Conservation (phyloP, 148 eudicot genomes). For the Nepenthes mirabilis region DNA sequence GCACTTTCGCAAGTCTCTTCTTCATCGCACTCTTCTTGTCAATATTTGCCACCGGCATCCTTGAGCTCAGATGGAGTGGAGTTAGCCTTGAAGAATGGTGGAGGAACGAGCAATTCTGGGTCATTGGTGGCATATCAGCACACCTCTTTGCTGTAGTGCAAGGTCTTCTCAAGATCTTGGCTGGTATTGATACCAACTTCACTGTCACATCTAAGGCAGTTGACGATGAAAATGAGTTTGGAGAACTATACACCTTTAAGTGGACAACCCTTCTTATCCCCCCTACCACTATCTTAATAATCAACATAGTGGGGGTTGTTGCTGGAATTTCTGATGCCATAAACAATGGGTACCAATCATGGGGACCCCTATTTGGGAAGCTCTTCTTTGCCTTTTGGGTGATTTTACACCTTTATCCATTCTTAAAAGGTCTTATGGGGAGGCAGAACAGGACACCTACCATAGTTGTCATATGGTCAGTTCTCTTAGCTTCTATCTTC, state of each 20-base stretch:
- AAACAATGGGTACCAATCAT: conserved; percentile 82
- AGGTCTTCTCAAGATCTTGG: conserved; percentile 78
- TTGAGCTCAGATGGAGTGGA: conserved; percentile 98
- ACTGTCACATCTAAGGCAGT: conserved; percentile 89
- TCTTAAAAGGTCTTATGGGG: conserved; percentile 97
- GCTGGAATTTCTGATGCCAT: conserved; percentile 98
- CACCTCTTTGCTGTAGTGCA: conserved; percentile 93
- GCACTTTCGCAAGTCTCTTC: conserved; percentile 96
- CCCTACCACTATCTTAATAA: conserved; percentile 81
- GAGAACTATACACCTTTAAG: conserved; percentile 76
- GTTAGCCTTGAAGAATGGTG: conserved; percentile 99
- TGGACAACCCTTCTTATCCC: conserved; percentile 99
- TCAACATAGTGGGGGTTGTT: conserved; percentile 94
- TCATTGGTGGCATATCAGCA: conserved; percentile 92
- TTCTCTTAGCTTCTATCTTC: conserved; percentile 88
- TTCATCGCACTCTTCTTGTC: conserved; percentile 86
- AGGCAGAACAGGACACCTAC: conserved; percentile 95
- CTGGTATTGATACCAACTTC: conserved; percentile 91
- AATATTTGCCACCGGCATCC: conserved; percentile 79
- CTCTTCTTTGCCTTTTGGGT: conserved; percentile 98
- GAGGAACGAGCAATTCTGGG: conserved; percentile 99
- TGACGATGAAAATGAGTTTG: conserved; percentile 76
- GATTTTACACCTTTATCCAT: conserved; percentile 91
- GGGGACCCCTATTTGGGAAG: conserved; percentile 97
- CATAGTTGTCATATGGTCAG: conserved; percentile 87